Base-by-base conservation (phyloP, 176 grass and related monocot species). In the Rhynchospora tenuis region DNA sequence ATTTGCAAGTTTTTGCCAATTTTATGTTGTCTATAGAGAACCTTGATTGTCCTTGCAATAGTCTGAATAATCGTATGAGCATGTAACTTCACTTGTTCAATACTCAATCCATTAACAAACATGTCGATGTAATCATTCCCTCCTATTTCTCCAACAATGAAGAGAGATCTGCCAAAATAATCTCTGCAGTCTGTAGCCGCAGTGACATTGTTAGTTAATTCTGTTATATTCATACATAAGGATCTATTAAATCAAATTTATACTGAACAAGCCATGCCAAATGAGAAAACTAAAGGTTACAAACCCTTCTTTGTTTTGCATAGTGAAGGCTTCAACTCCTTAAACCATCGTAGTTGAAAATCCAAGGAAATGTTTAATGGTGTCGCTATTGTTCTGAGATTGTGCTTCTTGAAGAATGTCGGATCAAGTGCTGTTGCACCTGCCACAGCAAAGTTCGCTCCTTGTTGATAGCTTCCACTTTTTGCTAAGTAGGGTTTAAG, bases 261-360 rank as follows among this genome's bases (percentile, higher is more conserved):
- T 20, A 42, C 26, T 59, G 24, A 59, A 59, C 16, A 80, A 62
- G 54, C 15, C 22, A 78, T 58, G 14, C 3, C 10, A 48, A 50
- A 47, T 51, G 43, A 52, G 38, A 55, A 42, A 44, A 65, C 1
- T 50, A 17, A 15, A 78, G 51, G n/a, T 20, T 46, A 17, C 38
- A 57, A 27, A 86, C 87, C 69, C 64, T 57, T 10, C 6, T 58
- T 59, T 14, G 20, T 63, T 20, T 26, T 72, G 88, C 92, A 92
- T 14, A 92, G 62, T 1, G 78, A 90, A 73, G 88, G 86, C 64
- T 88, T 89, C 26, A 90, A 59, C n/a, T 86, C 23, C 69, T 90
- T 70, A 69, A 92, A 94, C 88, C 86, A 88, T 48, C 14, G 4
- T 9, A 94, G 43, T 62, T 94, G 92, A 28, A 84, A 82, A 7